Evolutionary conservation across 345 rosid species (phyloP), one percentile per base, ranked within the genome.

Genomic region (Brassica cretica): DNA sequence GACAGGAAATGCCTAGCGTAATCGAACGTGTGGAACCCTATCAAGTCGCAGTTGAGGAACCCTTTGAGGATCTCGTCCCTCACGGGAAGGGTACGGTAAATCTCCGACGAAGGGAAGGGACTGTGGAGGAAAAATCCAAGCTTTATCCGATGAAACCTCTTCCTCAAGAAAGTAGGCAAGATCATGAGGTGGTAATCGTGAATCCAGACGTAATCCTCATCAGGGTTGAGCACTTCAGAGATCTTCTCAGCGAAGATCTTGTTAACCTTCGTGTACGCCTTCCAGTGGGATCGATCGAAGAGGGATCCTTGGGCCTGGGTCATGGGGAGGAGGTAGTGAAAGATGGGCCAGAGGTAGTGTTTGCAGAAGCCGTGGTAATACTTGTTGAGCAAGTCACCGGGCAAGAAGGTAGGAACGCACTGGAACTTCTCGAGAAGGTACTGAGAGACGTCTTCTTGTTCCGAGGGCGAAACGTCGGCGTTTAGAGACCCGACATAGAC

Each of bases 1-100:
- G 97, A 86, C 84, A 93, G 70, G 86, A 93, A 93, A 77, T 93
- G 96, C 72, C 96, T 85, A 0, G 97, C 97, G 75, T 93, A 93
- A 81, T 93, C 97, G 61, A 88, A 93, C 1, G 94, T 89, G 19
- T 93, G 97, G 74, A 93, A 93, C 2, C 97, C 97, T 6, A 93
- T 81, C 83, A 93, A 79, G 75, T 93, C 97, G 71, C 94, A 90
- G 68, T 93, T 93, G 81, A 93, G 69, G 72, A 93, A 72, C 30
- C 89, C 88, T 81, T 76, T 86, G 5, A 93, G 80, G 60, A 93
- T 87, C 78, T 93, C 96, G 7, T 90, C 93, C 15, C 93, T 81
- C 6, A 93, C 93, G 1, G 97, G 94, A 9, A 90, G 71, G 5
- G 91, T 88, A 66, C 85, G 78, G 32, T 86, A 90, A 24, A 93